Percentiles rank a stretch among this genome's conserved stretches.
Conservation (phyloP, 352 stramenopile species). For the Phytophthora capsici region DNA sequence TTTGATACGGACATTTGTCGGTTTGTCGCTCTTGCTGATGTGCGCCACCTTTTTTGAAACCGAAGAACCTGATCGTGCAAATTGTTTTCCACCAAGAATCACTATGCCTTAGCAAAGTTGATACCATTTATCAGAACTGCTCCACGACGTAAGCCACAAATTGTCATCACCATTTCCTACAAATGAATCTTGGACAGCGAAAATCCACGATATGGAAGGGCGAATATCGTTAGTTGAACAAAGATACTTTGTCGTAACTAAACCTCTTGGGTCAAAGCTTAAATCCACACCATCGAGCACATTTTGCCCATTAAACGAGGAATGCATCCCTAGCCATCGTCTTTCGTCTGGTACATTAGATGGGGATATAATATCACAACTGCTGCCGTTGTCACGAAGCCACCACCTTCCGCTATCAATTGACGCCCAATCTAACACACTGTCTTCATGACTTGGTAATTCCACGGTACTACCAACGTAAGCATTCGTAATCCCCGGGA, state of each 20-base stretch:
- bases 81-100: constrained; percentile 49
- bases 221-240: constrained; percentile 68
- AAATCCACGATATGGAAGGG: constrained; percentile 54
- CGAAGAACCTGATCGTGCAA: constrained; percentile 40
- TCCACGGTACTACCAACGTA: constrained; percentile 41
- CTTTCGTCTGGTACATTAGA: constrained; percentile 34
- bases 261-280: constrained; percentile 51
- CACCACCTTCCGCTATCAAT: constrained; percentile 67
- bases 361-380: constrained; percentile 29
- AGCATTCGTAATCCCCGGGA: constrained; percentile 58
- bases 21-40: constrained; percentile 38
- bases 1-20: constrained; percentile 51
- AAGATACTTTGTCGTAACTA: constrained; percentile 56
- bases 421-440: constrained; percentile 50
- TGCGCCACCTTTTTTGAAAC: constrained; percentile 49
- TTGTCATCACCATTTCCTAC: constrained; percentile 65
- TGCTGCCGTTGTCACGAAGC: constrained; percentile 53
- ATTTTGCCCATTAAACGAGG: constrained; percentile 45
- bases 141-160: constrained; percentile 63
- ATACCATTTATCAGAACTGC: constrained; percentile 46
- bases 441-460: constrained; percentile 54
- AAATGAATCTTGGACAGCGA: constrained; percentile 60
- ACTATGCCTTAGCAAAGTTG: constrained; percentile 60
- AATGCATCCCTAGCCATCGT: constrained; percentile 68
- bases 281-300: constrained; percentile 49